These are phyloP conservation scores for Massospora cicadina DNA, from an alignment of 371 early-diverging fungal genomes.

Conservation along the genomic window DNA sequence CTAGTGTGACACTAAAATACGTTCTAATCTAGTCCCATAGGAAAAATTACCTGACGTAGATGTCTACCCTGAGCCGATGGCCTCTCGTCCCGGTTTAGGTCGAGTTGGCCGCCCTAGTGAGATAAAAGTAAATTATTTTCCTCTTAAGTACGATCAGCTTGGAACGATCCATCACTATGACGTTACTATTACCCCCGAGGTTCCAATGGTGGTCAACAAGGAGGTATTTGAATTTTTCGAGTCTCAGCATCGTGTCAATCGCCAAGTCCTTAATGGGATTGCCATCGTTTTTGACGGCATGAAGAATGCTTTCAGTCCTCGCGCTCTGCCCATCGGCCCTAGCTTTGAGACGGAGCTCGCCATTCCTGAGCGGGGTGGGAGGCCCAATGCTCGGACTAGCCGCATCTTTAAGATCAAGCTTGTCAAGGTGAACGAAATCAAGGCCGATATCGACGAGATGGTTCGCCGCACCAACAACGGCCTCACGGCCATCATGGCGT, in stretches of 20 bases:
- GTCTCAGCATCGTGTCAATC: slow-evolving; percentile 14
- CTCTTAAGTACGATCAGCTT: slow-evolving; percentile 6
- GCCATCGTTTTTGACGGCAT: slow-evolving; percentile 40
- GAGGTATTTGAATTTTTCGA: slow-evolving; percentile 26
- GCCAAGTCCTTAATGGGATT: slow-evolving; percentile 15
- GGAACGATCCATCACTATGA: slow-evolving; percentile 18
- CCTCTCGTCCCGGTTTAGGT: too few species aligned
- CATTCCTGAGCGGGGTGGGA: background rate
- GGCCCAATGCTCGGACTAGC: background rate
- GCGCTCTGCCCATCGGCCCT: slow-evolving; percentile 21
- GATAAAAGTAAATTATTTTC: background rate
- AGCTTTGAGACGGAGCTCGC: slow-evolving; percentile 2
- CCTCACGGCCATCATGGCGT: slow-evolving; percentile 34
- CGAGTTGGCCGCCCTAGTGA: too few species aligned
- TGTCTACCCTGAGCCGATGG: too few species aligned
- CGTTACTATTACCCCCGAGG: slow-evolving; percentile 19
- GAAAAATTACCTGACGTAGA: too few species aligned
- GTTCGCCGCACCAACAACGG: slow-evolving; percentile 20
- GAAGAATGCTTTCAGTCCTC: slow-evolving; percentile 33
- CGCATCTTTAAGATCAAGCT: slow-evolving; percentile 1
- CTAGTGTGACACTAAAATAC: too few species aligned
- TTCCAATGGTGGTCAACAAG: slow-evolving; percentile 24
- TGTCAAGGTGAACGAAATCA: background rate
- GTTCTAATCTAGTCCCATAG: too few species aligned
- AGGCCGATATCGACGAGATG: slow-evolving; percentile 12